Conservation (phyloP, 176 grass and related monocot genomes). For the Triticum dicoccoides region DNA sequence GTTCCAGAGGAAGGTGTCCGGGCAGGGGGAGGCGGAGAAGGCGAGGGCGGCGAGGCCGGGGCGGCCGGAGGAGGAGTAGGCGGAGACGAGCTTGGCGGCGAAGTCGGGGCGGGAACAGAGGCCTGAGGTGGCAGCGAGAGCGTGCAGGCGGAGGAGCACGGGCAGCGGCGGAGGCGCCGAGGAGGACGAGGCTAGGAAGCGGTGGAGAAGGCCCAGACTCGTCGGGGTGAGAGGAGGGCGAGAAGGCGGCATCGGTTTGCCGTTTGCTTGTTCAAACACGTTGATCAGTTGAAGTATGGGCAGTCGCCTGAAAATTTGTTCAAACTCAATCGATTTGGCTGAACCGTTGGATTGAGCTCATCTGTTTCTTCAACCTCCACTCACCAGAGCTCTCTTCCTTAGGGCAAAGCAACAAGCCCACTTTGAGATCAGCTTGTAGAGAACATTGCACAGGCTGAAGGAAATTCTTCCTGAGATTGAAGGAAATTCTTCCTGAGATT, state of each 20-base stretch:
- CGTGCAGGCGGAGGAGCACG: slow-evolving; percentile 48
- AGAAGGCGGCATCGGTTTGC: slow-evolving; percentile 28
- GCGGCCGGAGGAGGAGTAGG: slow-evolving; percentile 44
- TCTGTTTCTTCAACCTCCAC: no score
- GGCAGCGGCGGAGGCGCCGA: slow-evolving; percentile 12
- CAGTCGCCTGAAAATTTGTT: no score
- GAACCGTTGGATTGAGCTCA: no score
- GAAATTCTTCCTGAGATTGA: no score
- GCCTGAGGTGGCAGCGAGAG: slow-evolving; percentile 46
- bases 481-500: no score
- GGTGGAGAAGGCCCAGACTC: slow-evolving; percentile 17
- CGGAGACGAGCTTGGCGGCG: slow-evolving; percentile 66
- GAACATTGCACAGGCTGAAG: no score
- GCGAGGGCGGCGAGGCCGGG: slow-evolving; percentile 42
- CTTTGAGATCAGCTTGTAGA: no score
- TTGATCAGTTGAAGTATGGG: not conserved
- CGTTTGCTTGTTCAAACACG: slow-evolving; percentile 16
- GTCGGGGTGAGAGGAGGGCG: not conserved
- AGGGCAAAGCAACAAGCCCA: no score
- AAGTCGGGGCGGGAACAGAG: slow-evolving; percentile 51
- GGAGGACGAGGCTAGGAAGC: slow-evolving; percentile 38
- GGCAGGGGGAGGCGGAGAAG: slow-evolving; percentile 30
- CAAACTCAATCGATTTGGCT: no score
- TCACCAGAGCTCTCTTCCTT: no score
- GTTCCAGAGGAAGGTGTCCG: slow-evolving; percentile 81